These are phyloP conservation scores for Lathyrus aphaca DNA, from an alignment of 306 rosid species.

Conservation along the genomic window DNA sequence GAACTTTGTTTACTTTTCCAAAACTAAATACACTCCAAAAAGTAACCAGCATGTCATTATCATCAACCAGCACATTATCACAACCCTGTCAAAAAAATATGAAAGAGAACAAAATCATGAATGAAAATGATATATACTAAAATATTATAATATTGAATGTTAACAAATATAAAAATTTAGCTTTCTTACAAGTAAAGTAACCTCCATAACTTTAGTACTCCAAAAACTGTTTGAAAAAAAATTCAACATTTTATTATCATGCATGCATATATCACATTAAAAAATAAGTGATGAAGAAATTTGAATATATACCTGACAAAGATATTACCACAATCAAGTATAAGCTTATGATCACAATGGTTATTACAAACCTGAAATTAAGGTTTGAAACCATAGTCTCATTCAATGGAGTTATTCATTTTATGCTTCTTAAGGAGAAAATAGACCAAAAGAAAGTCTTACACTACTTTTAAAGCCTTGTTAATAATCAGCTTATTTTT, in stretches of 20 bases:
- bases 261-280: background rate
- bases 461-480: conserved; percentile 57
- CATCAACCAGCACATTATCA: conserved; percentile 65
- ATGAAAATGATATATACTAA: background rate
- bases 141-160: background rate
- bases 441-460: conserved; percentile 12
- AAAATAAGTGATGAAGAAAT: too few relatives aligned
- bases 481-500: conserved; percentile 50
- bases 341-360: conserved; percentile 50
- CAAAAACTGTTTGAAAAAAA: conserved; percentile 54
- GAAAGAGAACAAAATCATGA: background rate
- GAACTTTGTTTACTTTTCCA: conserved; percentile 53
- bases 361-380: conserved; percentile 61
- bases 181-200: conserved; percentile 57
- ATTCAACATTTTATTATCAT: conserved; percentile 35
- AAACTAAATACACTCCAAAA: conserved; percentile 66
- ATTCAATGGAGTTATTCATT: background rate
- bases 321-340: conserved; percentile 57
- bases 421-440: background rate
- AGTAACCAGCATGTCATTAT: conserved; percentile 66
- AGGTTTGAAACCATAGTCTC: background rate
- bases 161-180: conserved; percentile 6
- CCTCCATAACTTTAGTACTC: conserved; percentile 50
- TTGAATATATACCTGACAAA: conserved; percentile 51
- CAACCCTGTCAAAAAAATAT: conserved; percentile 50